phyloP scores from a whole-genome alignment of 306 rosid genomes.

The Trichosanthes truncata region DNA sequence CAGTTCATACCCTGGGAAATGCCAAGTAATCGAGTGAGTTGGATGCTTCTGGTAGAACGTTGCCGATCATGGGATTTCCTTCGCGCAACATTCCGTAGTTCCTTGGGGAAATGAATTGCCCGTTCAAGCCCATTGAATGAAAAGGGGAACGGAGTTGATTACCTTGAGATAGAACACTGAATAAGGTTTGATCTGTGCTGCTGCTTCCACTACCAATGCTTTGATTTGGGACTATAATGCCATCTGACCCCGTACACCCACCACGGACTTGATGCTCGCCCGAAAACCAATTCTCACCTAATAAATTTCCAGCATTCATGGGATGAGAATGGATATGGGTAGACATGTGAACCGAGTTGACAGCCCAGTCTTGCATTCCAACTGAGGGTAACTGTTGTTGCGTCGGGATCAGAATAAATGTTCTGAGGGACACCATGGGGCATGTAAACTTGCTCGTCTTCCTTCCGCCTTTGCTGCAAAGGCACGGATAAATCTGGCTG shows the following conservation, averaged over 20 bases:
- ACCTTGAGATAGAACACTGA: constrained; percentile 66
- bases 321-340: constrained; percentile 51
- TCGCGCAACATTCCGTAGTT: constrained; percentile 47
- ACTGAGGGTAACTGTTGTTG: constrained; percentile 39
- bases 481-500: constrained; percentile 44
- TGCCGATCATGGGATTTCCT: constrained; percentile 37
- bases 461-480: constrained; percentile 46
- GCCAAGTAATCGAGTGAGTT: constrained; percentile 59
- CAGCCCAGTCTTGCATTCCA: constrained; percentile 56
- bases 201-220: constrained; percentile 43
- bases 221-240: constrained; percentile 35
- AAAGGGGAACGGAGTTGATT: constrained; percentile 57
- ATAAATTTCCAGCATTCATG: constrained; percentile 38
- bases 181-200: constrained; percentile 65
- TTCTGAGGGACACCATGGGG: constrained; percentile 38
- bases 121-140: constrained; percentile 36
- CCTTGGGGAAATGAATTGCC: constrained; percentile 55
- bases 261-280: constrained; percentile 56
- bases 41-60: constrained; percentile 44
- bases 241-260: constrained; percentile 55
- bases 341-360: constrained; percentile 31
- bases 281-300: constrained; percentile 62
- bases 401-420: constrained; percentile 48
- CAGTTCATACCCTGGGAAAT: constrained; percentile 63
- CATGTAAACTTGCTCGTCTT: constrained; percentile 42